Percentiles rank a stretch among this genome's conserved stretches.
These are phyloP conservation scores for Mortierella sp. DNA, from an alignment of 371 early-diverging fungal species.

Conservation along the genomic window DNA sequence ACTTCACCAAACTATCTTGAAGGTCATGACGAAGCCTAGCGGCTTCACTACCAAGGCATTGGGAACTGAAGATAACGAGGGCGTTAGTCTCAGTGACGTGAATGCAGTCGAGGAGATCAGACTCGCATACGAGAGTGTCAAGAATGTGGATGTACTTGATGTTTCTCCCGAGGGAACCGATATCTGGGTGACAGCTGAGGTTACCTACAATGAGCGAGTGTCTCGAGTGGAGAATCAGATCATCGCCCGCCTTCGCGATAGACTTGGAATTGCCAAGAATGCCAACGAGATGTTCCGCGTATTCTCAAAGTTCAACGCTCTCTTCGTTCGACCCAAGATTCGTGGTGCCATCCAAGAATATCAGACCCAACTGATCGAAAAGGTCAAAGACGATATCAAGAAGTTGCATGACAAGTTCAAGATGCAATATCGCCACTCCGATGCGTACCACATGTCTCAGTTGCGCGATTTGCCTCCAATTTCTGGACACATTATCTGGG, in stretches of 20 bases:
- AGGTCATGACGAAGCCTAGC: slow-evolving; percentile 86
- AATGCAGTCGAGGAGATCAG: slow-evolving; percentile 92
- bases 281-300: slow-evolving; percentile 99
- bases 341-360: slow-evolving; percentile 99
- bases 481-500: slow-evolving; percentile 97
- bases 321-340: slow-evolving; percentile 98
- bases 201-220: slow-evolving; percentile 94
- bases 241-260: slow-evolving; percentile 92
- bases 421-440: slow-evolving; percentile 89
- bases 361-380: slow-evolving; percentile 96
- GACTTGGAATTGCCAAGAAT: slow-evolving; percentile 94
- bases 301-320: slow-evolving; percentile 98
- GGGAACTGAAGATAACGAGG: slow-evolving; percentile 66
- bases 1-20: slow-evolving; percentile 92
- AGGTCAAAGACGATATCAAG: slow-evolving; percentile 96
- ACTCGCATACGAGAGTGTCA: slow-evolving; percentile 92
- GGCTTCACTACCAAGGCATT: slow-evolving; percentile 63
- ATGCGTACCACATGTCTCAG: slow-evolving; percentile 90
- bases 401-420: slow-evolving; percentile 96
- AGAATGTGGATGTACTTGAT: slow-evolving; percentile 95
- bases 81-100: slow-evolving; percentile 72
- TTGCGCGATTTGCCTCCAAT: slow-evolving; percentile 94
- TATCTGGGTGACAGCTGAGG: slow-evolving; percentile 92
- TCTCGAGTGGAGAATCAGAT: slow-evolving; percentile 97
- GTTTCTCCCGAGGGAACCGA: slow-evolving; percentile 94